phyloP scores from a whole-genome alignment of 257 asterid genomes.

The Solanum sitiens region DNA sequence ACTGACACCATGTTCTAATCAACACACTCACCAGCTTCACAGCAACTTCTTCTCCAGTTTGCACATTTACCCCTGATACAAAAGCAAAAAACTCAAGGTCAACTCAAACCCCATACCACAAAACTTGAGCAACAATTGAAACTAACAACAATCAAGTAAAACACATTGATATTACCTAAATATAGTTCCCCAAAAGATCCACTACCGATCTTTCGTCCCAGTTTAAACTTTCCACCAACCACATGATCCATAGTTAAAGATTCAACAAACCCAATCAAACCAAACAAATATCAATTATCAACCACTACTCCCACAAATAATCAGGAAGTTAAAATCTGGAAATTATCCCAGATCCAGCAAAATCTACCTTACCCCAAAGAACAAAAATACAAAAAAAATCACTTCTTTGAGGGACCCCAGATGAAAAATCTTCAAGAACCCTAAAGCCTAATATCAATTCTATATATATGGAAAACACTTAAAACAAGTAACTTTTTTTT shows the following conservation, averaged over 20 bases:
- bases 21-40: conserved; percentile 63
- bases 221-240: conserved; percentile 73
- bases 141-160: background rate
- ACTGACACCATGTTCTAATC: background rate
- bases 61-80: conserved; percentile 57
- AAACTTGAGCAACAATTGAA: background rate
- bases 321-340: background rate
- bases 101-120: background rate
- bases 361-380: background rate
- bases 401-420: background rate
- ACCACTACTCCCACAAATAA: background rate
- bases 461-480: background rate
- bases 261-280: conserved; percentile 8
- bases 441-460: background rate
- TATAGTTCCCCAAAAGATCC: conserved; percentile 96
- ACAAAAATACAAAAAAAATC: background rate
- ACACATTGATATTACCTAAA: conserved; percentile 39
- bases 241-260: conserved; percentile 59
- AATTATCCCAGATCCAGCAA: conserved; percentile 21
- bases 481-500: background rate
- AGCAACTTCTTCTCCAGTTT: conserved; percentile 86
- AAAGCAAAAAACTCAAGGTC: background rate
- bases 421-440: background rate
- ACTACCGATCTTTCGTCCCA: conserved; percentile 86
- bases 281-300: background rate